Evolutionary conservation across 108 stramenopile genomes (phyloP).

Genomic region (Cyclotella choctawhatcheeana): DNA sequence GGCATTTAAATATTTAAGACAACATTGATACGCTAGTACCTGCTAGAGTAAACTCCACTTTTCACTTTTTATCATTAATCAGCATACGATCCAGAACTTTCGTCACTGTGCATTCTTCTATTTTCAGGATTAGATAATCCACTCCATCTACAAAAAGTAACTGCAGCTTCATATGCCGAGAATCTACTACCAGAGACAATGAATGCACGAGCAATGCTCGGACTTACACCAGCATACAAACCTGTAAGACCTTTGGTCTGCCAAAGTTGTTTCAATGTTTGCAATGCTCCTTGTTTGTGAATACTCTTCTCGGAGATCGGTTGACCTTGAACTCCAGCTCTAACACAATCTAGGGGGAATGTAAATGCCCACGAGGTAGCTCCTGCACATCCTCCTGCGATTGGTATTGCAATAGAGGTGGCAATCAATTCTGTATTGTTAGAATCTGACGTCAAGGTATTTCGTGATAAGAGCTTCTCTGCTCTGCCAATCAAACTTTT

Average conservation of each 20-base stretch:
- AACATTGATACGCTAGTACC: too few species aligned
- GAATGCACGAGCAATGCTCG: conserved; percentile 86
- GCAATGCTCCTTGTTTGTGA: conserved; percentile 52
- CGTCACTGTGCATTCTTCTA: conserved; percentile 20
- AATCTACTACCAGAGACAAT: conserved; percentile 90
- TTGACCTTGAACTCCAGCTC: conserved; percentile 86
- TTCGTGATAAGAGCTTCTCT: conserved; percentile 18
- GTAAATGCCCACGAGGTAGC: conserved; percentile 87
- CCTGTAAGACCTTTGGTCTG: conserved; percentile 71
- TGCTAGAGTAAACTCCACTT: too few species aligned
- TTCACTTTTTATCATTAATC: too few species aligned
- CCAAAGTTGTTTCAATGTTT: conserved; percentile 57
- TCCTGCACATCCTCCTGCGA: conserved; percentile 88
- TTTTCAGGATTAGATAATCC: conserved; percentile 35
- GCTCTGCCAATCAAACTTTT: conserved; percentile 9
- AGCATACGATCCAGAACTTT: conserved; percentile 34
- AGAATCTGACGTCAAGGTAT: background rate
- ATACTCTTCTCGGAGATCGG: conserved; percentile 26
- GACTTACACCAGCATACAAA: conserved; percentile 86
- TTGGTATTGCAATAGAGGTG: conserved; percentile 68
- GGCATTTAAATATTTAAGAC: too few species aligned
- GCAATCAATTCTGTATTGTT: conserved; percentile 17
- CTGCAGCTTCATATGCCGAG: conserved; percentile 86
- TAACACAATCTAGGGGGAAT: conserved; percentile 90
- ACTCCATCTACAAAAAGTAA: conserved; percentile 65